Evolutionary conservation across 2,329 filamentous ascomycete species (phyloP), one percentile per base, ranked within the genome.

Genomic region (Elsinoe necatrix): DNA sequence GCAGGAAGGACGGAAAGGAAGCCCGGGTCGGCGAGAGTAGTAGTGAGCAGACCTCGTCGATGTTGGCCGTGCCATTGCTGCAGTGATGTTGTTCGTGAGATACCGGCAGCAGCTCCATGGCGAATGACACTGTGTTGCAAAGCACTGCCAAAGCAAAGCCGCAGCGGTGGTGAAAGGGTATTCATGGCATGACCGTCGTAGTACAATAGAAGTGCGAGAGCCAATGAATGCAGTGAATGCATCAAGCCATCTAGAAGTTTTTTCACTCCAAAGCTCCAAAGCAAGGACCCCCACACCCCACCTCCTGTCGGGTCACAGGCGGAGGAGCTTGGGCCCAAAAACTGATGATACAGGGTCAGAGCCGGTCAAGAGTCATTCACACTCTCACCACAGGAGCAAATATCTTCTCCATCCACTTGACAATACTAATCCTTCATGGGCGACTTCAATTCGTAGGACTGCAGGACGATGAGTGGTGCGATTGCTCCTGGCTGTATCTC

Each of bases 31-130:
- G 54, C 21, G 7, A 56, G 41, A 14, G 54, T 47, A 27, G 54
- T 56, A 12, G 54, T 47, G 41, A 56, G 42, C 29, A 47, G 18
- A 11, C 54, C 54, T n/a, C 54, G 39, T 27, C 54, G 25, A 20
- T 39, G 48, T 45, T 45, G 20, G n/a, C 41, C 41, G 25, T 23
- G 21, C 14, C 9, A 18, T 45, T 25, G 41, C 9, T 9, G 12
- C 20, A 25, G 14, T 45, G 16, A 7, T 25, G 41, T 27, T 8
- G 20, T 45, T 20, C 20, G 16, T 18, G 12, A 2, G 11, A n/a
- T n/a, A 9, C 5, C 20, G 14, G 18, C 5, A 37, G 14, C 14
- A n/a, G 34, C 11, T 25, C 41, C 41, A 27, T 27, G 11, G 12
- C 23, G 41, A 45, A 12, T 20, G n/a, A 12, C 21, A 45, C 12